Conservation (phyloP, 2,329 filamentous ascomycete species). For the Fusarium anthophilum region DNA sequence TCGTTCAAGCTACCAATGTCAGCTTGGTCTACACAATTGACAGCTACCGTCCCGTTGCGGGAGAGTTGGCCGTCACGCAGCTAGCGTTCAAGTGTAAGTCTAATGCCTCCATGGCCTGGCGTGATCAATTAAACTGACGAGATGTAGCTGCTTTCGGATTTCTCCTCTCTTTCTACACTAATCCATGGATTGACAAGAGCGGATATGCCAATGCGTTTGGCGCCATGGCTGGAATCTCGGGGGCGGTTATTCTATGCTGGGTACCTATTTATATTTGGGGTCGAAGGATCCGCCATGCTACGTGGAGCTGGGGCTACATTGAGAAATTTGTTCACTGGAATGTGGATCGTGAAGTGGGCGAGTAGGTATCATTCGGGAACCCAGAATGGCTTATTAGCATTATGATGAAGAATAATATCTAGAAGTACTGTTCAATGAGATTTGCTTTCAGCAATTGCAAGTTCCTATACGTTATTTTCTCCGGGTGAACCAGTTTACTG, state of each 20-base stretch:
- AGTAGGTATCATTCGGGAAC: neutral
- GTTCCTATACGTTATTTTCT: no score
- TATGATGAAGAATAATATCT: no score
- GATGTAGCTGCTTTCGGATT: constrained; percentile 63
- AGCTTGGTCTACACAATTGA: constrained; percentile 67
- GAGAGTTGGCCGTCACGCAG: constrained; percentile 63
- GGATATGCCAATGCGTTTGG: constrained; percentile 64
- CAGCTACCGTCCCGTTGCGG: constrained; percentile 65
- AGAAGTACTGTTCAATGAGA: no score
- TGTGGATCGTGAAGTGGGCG: neutral
- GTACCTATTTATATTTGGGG: neutral
- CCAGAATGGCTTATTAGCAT: no score
- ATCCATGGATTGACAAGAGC: constrained; percentile 61
- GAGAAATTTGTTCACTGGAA: neutral
- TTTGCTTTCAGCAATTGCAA: no score
- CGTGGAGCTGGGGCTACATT: neutral
- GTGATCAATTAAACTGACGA: neutral
- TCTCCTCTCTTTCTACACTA: constrained; percentile 68
- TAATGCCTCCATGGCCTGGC: no score
- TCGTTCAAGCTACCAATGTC: constrained; percentile 65
- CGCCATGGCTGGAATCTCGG: constrained; percentile 59
- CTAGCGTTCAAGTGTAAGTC: constrained; percentile 64
- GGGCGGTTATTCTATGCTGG: neutral
- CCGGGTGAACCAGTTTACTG: no score
- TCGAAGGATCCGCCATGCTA: neutral